These are phyloP conservation scores for Fusarium sp. DNA, from an alignment of 2,329 filamentous ascomycete species.

Conservation along the genomic window DNA sequence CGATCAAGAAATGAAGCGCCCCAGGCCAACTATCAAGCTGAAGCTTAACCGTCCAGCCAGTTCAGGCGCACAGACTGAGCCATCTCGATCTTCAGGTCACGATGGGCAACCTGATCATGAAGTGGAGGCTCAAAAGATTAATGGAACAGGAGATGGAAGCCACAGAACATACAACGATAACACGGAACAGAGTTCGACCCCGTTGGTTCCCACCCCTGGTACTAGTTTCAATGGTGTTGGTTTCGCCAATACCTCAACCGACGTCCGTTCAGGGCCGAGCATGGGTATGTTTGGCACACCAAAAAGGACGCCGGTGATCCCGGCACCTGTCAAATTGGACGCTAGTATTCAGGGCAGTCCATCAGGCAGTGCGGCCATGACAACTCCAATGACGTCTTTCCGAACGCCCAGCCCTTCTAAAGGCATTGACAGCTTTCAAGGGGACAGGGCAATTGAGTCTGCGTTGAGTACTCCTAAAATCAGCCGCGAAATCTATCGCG, in stretches of 20 bases:
- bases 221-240: constrained; percentile 29
- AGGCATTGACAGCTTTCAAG: constrained; percentile 42
- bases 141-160: constrained; percentile 6
- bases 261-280: constrained; percentile 12
- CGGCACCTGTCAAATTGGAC: constrained; percentile 43
- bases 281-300: constrained; percentile 23
- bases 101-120: not conserved
- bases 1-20: constrained; percentile 72
- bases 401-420: constrained; percentile 45
- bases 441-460: constrained; percentile 43
- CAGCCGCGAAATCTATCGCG: constrained; percentile 46
- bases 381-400: constrained; percentile 40
- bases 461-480: constrained; percentile 48
- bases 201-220: constrained; percentile 27
- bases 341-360: constrained; percentile 31
- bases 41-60: constrained; percentile 56
- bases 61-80: constrained; percentile 16
- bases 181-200: constrained; percentile 23
- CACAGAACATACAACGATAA: constrained; percentile 20
- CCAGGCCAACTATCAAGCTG: constrained; percentile 64
- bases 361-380: constrained; percentile 11
- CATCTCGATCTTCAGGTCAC: constrained; percentile 20
- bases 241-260: constrained; percentile 6
- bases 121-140: not conserved
- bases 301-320: constrained; percentile 37